These are phyloP conservation scores for Helianthus annuus DNA, from an alignment of 129 eudicot genomes.

Conservation along the genomic window HanXRQr2.0-SUNRISE NC_035437.2:52936694-52937193, in stretches of 20 bases:
- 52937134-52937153: not conserved
- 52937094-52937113: not conserved
- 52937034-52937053: conserved; percentile 15
- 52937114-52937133: not conserved
- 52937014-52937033: conserved; percentile 23
- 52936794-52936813: conserved; percentile 15
- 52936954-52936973: conserved; percentile 33
- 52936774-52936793: not conserved
- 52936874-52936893: conserved; percentile 31
- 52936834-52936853: conserved; percentile 15
- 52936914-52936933: conserved; percentile 32
- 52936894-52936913: conserved; percentile 43
- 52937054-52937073: conserved; percentile 15
- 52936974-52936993: conserved; percentile 31
- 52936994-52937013: conserved; percentile 30
- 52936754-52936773: too few species aligned
- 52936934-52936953: conserved; percentile 27
- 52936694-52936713: too few species aligned
- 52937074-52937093: conserved; percentile 9
- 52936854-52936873: conserved; percentile 18
- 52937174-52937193: too few species aligned
- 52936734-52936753: too few species aligned
- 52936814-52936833: conserved; percentile 14
- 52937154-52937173: too few species aligned
- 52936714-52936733: too few species aligned